Evolutionary conservation across 441 rosid genomes (phyloP), one percentile per base, ranked within the genome.

Genomic region (Euphorbia schlechtendalii): DNA sequence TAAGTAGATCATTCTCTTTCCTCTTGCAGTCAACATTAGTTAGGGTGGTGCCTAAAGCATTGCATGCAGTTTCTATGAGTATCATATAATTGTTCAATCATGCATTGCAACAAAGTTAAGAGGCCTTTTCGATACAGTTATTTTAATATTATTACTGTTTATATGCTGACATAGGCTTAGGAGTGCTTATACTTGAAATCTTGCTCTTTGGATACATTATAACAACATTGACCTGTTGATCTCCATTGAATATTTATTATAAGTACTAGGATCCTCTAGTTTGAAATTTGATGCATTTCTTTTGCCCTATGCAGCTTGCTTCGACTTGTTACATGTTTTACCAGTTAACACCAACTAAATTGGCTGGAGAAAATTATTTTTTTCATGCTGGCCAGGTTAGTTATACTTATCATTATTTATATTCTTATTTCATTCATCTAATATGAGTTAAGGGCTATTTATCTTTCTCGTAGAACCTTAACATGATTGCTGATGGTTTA

Each of bases 291-390:
- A 65, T 63, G 66, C 53, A 38, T 45, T 67, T n/a, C 22, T 67
- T 65, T 25, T 4, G 36, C 38, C 53, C 41, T 61, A 2, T 72
- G 79, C 81, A 94, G 98, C 99, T 94, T 79, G 98, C 90, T 20
- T 86, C 96, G 96, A 94, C 99, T 8, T 94, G 99, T 69, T 94
- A 91, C 75, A 94, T 89, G 72, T 89, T 94, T 70, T 91, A 94
- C 76, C 91, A 84, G 72, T 83, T 90, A 28, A 89, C 99, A 28
- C 88, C 92, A 38, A 89, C 98, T 70, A 94, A 91, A 81, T 76
- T 91, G 75, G 98, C 98, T 4, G 99, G 96, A 70, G 99, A 94
- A 83, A 94, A 87, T 69, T 94, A 94, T 69, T 88, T 83, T 79
- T 94, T 94, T 79, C 81, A 64, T 63, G 48, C 85, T 51, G 99